phyloP scores from a whole-genome alignment of 495 filamentous ascomycete genomes.

The Talaromyces wortmannii region DNA sequence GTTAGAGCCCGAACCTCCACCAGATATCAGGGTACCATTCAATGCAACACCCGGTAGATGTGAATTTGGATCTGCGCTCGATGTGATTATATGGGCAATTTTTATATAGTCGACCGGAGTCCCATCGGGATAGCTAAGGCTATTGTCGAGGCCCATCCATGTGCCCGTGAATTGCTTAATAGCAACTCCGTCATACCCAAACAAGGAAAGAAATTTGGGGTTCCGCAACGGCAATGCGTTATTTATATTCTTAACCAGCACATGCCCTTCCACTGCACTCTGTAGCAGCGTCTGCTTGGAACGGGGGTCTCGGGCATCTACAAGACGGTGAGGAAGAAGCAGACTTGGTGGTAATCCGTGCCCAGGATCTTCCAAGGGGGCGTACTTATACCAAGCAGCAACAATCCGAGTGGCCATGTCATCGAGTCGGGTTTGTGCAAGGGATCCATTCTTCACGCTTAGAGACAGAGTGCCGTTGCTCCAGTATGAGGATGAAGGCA shows the following conservation, averaged over 20 bases:
- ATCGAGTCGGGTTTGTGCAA: slow-evolving; percentile 37
- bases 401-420: slow-evolving; percentile 51
- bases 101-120: not conserved
- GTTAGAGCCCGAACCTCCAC: slow-evolving; percentile 55
- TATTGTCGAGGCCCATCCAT: slow-evolving; percentile 21
- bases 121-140: slow-evolving; percentile 44
- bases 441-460: slow-evolving; percentile 34
- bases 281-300: slow-evolving; percentile 32
- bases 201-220: slow-evolving; percentile 51
- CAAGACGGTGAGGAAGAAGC: slow-evolving; percentile 3
- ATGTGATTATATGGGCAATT: not conserved
- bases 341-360: too few relatives aligned
- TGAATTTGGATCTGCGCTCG: slow-evolving; percentile 42
- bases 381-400: slow-evolving; percentile 44
- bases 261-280: slow-evolving; percentile 55
- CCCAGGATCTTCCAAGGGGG: slow-evolving; percentile 45
- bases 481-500: slow-evolving; percentile 44
- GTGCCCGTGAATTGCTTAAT: slow-evolving; percentile 23
- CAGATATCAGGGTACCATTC: slow-evolving; percentile 58
- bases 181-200: slow-evolving; percentile 51
- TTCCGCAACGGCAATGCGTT: slow-evolving; percentile 55
- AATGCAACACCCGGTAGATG: slow-evolving; percentile 44
- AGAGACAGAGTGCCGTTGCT: slow-evolving; percentile 27
- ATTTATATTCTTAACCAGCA: slow-evolving; percentile 66
- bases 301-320: not conserved